Evolutionary conservation across 139 green algal genomes (phyloP).

Genomic region (Zygnema circumcarinatum): DNA sequence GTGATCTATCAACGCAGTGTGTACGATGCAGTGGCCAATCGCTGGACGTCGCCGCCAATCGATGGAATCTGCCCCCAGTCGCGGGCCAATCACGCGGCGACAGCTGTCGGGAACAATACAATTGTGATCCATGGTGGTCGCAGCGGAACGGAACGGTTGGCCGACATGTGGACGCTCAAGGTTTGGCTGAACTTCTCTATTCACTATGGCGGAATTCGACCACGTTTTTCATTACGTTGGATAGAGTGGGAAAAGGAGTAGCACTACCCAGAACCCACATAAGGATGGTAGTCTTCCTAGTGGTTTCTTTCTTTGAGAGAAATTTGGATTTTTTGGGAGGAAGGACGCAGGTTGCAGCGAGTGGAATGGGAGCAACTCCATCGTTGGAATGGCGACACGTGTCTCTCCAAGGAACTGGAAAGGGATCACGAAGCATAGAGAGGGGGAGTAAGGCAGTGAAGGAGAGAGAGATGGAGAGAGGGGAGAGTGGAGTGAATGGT

Average conservation of each 20-base stretch:
- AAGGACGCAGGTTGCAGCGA: too few species aligned
- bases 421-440: not conserved
- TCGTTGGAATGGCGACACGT: not conserved
- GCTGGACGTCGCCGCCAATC: not conserved
- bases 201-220: not conserved
- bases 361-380: not conserved
- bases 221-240: not conserved
- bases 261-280: not conserved
- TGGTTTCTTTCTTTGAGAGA: not conserved
- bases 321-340: not conserved
- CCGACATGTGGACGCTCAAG: constrained; percentile 13
- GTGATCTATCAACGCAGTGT: not conserved
- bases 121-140: constrained; percentile 12
- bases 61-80: not conserved
- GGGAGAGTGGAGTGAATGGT: not conserved
- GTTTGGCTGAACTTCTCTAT: not conserved
- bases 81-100: constrained; percentile 17
- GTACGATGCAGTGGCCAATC: not conserved
- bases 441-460: not conserved
- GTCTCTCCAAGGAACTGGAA: not conserved
- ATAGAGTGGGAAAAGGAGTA: not conserved
- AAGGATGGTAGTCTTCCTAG: not conserved
- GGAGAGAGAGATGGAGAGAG: not conserved
- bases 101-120: constrained; percentile 1
- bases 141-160: not conserved